Percentiles rank a stretch among this genome's conserved stretches.
Conservation (phyloP, 2,329 filamentous ascomycete genomes). For the Pezicula carpinea region DNA sequence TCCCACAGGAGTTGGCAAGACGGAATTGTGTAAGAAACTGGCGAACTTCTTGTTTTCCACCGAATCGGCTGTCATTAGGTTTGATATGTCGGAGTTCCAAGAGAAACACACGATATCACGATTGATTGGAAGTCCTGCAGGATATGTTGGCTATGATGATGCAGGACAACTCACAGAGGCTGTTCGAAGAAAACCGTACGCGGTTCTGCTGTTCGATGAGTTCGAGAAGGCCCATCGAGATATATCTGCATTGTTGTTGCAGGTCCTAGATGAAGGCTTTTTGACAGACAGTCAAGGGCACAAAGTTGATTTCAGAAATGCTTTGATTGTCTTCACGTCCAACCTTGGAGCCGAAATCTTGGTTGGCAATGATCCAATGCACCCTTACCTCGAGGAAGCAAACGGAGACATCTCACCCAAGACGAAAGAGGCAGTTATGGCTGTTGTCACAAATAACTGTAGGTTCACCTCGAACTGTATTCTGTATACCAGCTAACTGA, state of each 20-base stretch:
- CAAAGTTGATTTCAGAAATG: constrained; percentile 95
- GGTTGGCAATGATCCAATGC: constrained; percentile 64
- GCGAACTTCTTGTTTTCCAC: constrained; percentile 91
- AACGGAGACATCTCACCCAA: constrained; percentile 68
- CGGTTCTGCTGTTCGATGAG: constrained; percentile 91
- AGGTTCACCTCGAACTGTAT: constrained; percentile 30
- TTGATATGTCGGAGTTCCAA: constrained; percentile 98
- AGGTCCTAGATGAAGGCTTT: constrained; percentile 94
- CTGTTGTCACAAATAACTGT: constrained; percentile 65
- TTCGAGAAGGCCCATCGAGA: constrained; percentile 97
- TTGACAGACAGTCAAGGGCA: constrained; percentile 93
- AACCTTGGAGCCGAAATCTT: constrained; percentile 93
- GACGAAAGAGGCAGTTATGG: constrained; percentile 79
- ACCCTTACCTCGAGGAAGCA: constrained; percentile 57
- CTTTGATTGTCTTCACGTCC: constrained; percentile 91
- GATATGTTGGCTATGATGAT: constrained; percentile 95
- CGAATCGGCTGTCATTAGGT: constrained; percentile 83
- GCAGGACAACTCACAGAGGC: constrained; percentile 95
- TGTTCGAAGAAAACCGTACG: constrained; percentile 90
- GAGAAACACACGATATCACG: constrained; percentile 95
- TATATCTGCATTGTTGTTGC: constrained; percentile 84
- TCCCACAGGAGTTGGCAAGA: constrained; percentile 95
- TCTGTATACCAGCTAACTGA: constrained; percentile 1
- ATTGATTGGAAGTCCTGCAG: constrained; percentile 87
- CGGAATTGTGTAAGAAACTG: constrained; percentile 94